Evolutionary conservation across 176 grass and related monocot species (phyloP), one percentile per base, ranked within the genome.

Genomic region (Raddia distichophylla): DNA sequence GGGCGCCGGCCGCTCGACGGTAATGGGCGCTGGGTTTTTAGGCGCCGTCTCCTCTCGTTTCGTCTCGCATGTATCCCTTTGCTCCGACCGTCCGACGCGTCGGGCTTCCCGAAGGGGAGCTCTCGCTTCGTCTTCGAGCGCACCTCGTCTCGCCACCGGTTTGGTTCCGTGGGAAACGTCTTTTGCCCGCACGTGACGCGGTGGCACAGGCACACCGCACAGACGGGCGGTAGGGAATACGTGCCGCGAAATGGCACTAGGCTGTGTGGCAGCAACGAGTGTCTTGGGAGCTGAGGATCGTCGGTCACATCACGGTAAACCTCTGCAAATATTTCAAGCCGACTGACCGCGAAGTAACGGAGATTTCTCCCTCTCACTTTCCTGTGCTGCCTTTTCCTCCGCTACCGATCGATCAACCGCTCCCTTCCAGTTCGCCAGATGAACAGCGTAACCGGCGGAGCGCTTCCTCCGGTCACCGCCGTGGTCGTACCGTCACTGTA

Each of bases 111-210:
- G 20, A 0, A 20, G 6, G 10, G 3, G 32, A 67, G 9, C 15
- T 11, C 44, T 44, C 18, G 27, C 13, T 19, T 3, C 32, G 2
- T 12, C 19, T 27, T 27, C 27, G 27, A 27, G 27, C 18, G 73
- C 73, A 49, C 53, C 27, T 4, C 34, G 63, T 69, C 76, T 87
- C 6, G 69, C 61, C 32, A 0, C n/a, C 5, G 61, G 61, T 67
- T 49, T 62, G 8, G 32, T 53, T 40, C 7, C 11, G 6, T 18
- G 49, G 48, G 59, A 64, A 45, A 65, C 16, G 54, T 8, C 64
- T 1, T 1, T 47, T 18, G 44, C 32, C 54, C 52, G 17, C 55
- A 4, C 55, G 2, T 6, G 22, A 8, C 0, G 13, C 10, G 54
- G 27, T 27, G 27, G 27, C 1, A 27, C 27, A 27, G 27, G 18